phyloP scores from a whole-genome alignment of 768 basidiomycete genomes.

The Cyathus striatus region DNA sequence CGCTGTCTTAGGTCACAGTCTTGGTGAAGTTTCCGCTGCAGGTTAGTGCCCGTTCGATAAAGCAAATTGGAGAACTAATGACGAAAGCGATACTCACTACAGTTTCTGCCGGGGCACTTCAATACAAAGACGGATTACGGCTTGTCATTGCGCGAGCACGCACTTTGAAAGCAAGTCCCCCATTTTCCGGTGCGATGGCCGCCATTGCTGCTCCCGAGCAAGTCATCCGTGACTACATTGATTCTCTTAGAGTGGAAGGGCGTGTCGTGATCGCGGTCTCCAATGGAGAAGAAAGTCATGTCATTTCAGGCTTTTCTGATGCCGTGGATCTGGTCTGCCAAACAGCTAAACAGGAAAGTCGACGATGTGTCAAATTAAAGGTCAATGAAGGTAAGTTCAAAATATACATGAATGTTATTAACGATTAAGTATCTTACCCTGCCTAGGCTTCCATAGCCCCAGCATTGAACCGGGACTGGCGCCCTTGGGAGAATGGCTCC shows the following conservation, averaged over 20 bases:
- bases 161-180: neutral
- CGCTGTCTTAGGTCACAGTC: conserved; percentile 29
- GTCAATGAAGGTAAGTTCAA: conserved; percentile 2
- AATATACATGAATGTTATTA: neutral
- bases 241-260: neutral
- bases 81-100: neutral
- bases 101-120: conserved; percentile 1
- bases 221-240: neutral
- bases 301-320: neutral
- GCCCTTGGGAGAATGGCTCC: conserved; percentile 20
- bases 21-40: conserved; percentile 31
- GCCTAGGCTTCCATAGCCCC: conserved; percentile 28
- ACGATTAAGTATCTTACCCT: neutral
- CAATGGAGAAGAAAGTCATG: conserved; percentile 1
- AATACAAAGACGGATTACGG: neutral
- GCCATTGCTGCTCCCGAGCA: conserved; percentile 1
- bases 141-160: neutral
- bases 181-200: conserved; percentile 1
- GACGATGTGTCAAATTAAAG: neutral
- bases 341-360: neutral
- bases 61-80: neutral
- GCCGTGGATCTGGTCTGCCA: neutral
- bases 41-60: conserved; percentile 14
- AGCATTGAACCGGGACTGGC: conserved; percentile 22
- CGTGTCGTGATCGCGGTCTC: conserved; percentile 3